Evolutionary conservation across 2,329 filamentous ascomycete genomes (phyloP).

Genomic region (Chaetoscypha palmicola): DNA sequence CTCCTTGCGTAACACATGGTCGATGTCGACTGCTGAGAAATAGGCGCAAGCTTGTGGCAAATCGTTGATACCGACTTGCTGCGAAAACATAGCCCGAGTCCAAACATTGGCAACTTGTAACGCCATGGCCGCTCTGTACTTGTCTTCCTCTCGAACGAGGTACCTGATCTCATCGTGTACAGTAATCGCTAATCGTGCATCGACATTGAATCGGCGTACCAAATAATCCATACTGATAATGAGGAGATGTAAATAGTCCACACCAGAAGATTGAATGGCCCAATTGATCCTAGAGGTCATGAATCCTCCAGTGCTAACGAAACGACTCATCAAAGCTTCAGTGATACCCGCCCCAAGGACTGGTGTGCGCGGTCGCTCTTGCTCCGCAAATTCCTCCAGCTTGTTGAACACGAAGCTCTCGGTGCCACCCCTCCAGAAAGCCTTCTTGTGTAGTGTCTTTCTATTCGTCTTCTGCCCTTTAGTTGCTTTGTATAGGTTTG

Average conservation of each 20-base stretch:
- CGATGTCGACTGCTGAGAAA: conserved; percentile 92
- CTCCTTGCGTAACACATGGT: conserved; percentile 92
- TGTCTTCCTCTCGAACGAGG: conserved; percentile 75
- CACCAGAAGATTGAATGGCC: conserved; percentile 96
- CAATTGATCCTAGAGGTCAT: conserved; percentile 97
- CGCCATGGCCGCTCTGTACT: conserved; percentile 85
- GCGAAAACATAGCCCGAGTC: conserved; percentile 95
- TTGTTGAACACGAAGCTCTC: conserved; percentile 99
- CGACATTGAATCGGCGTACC: conserved; percentile 73
- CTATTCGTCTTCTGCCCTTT: conserved; percentile 82
- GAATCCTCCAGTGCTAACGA: conserved; percentile 82
- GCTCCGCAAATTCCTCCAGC: conserved; percentile 94
- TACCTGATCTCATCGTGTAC: conserved; percentile 98
- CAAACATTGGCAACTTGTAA: conserved; percentile 91
- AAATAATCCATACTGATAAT: conserved; percentile 95
- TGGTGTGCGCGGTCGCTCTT: conserved; percentile 82
- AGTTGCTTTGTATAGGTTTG: conserved; percentile 77
- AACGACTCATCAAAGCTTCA: conserved; percentile 83
- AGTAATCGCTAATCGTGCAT: conserved; percentile 81
- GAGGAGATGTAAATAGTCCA: conserved; percentile 92
- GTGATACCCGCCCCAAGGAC: conserved; percentile 94
- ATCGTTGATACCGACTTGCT: conserved; percentile 94
- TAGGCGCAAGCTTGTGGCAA: conserved; percentile 91
- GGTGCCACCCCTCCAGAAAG: conserved; percentile 94
- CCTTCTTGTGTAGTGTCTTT: conserved; percentile 61